Conservation (phyloP, 257 asterid species). For the Rhazya stricta region DNA sequence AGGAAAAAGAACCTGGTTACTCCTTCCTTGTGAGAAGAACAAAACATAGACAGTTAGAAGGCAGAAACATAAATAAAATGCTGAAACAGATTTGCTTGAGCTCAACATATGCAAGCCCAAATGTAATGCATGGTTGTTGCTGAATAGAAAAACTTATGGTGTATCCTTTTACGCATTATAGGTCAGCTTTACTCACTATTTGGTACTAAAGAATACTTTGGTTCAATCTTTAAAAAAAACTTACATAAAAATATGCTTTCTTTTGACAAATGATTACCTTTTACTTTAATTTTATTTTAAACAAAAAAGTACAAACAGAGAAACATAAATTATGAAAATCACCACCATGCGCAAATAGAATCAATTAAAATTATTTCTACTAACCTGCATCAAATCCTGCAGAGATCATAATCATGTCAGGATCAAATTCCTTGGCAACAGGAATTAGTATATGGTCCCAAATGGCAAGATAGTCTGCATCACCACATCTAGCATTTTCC, state of each 20-base stretch:
- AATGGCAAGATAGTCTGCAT: constrained; percentile 92
- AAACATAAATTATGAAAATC: constrained; percentile 8
- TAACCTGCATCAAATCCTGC: constrained; percentile 99
- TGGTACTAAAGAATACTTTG: neutral
- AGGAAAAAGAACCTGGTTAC: neutral
- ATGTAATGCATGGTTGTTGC: neutral
- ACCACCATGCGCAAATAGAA: constrained; percentile 9
- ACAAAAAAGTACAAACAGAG: neutral
- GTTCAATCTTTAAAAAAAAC: neutral
- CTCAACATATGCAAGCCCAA: neutral
- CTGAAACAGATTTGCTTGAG: neutral
- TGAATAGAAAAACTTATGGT: neutral
- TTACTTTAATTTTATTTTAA: too few species aligned
- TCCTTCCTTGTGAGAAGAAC: neutral
- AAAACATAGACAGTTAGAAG: neutral
- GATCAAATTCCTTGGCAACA: constrained; percentile 80
- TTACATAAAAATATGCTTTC: neutral
- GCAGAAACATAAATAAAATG: neutral
- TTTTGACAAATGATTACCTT: neutral
- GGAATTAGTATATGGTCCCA: constrained; percentile 92
- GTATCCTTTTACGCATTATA: neutral
- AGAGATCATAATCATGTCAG: constrained; percentile 72
- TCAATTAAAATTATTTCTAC: constrained; percentile 14
- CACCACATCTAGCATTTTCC: constrained; percentile 78
- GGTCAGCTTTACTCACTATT: neutral